A percentile compares a stretch with the other conserved stretches of the same genome.
phyloP scores from a whole-genome alignment of 441 rosid genomes.

The Populus hybrid region DNA sequence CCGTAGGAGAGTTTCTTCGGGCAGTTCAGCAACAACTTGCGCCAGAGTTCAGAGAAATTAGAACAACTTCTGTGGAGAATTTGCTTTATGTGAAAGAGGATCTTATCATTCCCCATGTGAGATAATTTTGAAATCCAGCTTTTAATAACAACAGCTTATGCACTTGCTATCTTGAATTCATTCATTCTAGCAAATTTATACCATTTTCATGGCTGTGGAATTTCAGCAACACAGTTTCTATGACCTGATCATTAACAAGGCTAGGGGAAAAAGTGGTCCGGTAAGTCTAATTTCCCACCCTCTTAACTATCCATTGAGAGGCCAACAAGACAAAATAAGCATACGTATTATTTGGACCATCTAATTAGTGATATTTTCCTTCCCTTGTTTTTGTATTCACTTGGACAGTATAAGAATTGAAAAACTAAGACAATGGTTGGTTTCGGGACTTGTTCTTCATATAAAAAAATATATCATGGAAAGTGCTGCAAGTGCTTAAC shows the following conservation, averaged over 20 bases:
- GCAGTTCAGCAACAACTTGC: constrained; percentile 96
- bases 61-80: constrained; percentile 90
- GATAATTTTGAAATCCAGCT: constrained; percentile 24
- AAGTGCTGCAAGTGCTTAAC: background rate
- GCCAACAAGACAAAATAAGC: background rate
- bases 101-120: constrained; percentile 93
- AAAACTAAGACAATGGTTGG: background rate
- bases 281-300: constrained; percentile 33
- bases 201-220: constrained; percentile 22
- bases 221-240: constrained; percentile 98
- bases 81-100: constrained; percentile 96
- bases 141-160: background rate
- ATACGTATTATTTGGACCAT: background rate
- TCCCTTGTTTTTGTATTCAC: background rate
- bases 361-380: background rate
- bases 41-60: constrained; percentile 92
- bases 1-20: constrained; percentile 79
- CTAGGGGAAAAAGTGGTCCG: constrained; percentile 99
- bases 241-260: constrained; percentile 88
- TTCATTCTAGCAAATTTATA: constrained; percentile 6
- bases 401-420: background rate
- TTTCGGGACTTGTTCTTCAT: background rate
- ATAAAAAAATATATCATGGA: background rate
- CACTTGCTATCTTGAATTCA: constrained; percentile 11
- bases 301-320: background rate